phyloP scores from a whole-genome alignment of 495 filamentous ascomycete genomes.

The Penicillium canescens region DNA sequence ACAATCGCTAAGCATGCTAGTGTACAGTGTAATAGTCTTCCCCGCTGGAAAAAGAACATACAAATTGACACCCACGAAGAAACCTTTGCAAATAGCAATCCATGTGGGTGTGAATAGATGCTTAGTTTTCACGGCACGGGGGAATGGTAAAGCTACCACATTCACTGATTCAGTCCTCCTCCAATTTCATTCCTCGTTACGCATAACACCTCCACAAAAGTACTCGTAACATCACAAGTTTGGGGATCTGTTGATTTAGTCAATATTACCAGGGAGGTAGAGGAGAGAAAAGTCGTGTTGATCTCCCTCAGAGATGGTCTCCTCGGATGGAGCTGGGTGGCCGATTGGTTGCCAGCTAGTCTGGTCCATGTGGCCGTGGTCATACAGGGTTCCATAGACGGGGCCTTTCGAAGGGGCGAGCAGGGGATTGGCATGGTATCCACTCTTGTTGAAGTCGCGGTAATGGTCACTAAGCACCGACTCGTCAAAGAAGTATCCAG shows the following conservation, averaged over 20 bases:
- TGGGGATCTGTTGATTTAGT: slow-evolving; percentile 9
- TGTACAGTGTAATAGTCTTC: slow-evolving; percentile 12
- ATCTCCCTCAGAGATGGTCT: slow-evolving; percentile 35
- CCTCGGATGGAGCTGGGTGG: slow-evolving; percentile 28
- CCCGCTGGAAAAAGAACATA: neutral
- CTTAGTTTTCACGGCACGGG: slow-evolving; percentile 5
- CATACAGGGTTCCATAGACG: slow-evolving; percentile 20
- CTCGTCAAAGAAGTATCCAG: slow-evolving; percentile 36
- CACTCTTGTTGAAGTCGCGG: slow-evolving; percentile 24
- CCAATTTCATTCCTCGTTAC: neutral
- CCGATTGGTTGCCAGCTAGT: slow-evolving; percentile 9
- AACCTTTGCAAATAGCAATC: slow-evolving; percentile 1
- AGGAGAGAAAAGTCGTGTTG: slow-evolving; percentile 31
- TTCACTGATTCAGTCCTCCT: neutral
- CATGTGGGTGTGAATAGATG: neutral
- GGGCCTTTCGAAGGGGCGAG: slow-evolving; percentile 24
- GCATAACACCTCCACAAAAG: neutral
- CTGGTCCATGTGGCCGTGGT: slow-evolving; percentile 5
- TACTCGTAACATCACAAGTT: neutral
- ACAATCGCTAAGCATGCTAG: slow-evolving; percentile 13
- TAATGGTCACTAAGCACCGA: slow-evolving; percentile 30
- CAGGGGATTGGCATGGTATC: slow-evolving; percentile 43
- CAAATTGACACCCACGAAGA: neutral
- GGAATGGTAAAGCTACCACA: slow-evolving; percentile 5
- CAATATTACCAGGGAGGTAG: slow-evolving; percentile 31